Percentiles rank a stretch among this genome's conserved stretches.
These are phyloP conservation scores for Flaveria bidentis DNA, from an alignment of 129 eudicot genomes.

Conservation along the genomic window DNA sequence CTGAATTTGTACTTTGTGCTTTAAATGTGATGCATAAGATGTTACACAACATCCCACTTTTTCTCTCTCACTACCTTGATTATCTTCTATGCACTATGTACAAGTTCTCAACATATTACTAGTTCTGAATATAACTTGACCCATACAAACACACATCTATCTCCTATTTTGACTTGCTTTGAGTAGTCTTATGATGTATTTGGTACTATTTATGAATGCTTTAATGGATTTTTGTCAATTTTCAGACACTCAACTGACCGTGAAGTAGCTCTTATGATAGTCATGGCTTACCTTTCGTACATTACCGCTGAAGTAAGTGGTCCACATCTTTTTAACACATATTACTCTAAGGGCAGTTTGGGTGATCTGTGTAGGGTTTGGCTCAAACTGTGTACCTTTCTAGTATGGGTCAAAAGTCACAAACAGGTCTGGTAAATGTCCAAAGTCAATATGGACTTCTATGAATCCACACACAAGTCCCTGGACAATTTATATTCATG, in stretches of 20 bases:
- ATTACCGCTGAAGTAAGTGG: slow-evolving; percentile 73
- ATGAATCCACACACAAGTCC: neutral
- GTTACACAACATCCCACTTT: too few relatives aligned
- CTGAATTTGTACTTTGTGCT: too few relatives aligned
- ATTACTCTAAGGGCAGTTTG: neutral
- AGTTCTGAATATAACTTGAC: too few relatives aligned
- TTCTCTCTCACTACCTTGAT: too few relatives aligned
- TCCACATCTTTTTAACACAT: neutral
- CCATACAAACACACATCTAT: neutral
- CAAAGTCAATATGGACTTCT: neutral
- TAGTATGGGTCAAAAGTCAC: neutral
- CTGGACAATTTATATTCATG: neutral
- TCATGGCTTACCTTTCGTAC: slow-evolving; percentile 92
- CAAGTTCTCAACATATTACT: too few relatives aligned
- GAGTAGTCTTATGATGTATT: slow-evolving; percentile 2
- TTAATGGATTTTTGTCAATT: slow-evolving; percentile 15
- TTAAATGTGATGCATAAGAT: too few relatives aligned
- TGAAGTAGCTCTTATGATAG: slow-evolving; percentile 76
- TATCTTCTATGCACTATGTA: too few relatives aligned
- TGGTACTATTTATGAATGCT: neutral
- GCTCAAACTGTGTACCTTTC: neutral
- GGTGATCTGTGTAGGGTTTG: neutral
- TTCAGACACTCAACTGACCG: slow-evolving; percentile 81
- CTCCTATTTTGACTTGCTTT: slow-evolving; percentile 1
- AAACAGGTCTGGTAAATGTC: neutral